A percentile compares a stretch with the other conserved stretches of the same genome.
Conservation (phyloP, 78 protist species). For the slime mould (Dictyostelium discoideum) region DNA sequence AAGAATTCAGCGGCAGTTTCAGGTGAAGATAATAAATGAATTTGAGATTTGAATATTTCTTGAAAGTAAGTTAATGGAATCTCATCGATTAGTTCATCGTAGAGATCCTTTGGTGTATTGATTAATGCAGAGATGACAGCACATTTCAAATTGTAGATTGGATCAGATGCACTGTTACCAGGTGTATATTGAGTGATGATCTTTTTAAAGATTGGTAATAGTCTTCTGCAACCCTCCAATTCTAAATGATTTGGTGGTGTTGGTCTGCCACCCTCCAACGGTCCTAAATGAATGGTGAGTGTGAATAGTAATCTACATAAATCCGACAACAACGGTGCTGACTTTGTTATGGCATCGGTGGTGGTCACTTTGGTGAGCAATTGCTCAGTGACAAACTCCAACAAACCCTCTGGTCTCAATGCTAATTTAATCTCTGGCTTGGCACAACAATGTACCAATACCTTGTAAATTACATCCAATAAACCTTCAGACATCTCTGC, state of each 20-base stretch:
- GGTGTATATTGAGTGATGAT: constrained; percentile 25
- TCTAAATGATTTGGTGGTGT: constrained; percentile 16
- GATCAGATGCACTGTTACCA: not conserved
- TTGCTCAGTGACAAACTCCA: constrained; percentile 15
- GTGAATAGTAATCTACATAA: constrained; percentile 59
- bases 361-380: not conserved
- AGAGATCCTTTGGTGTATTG: constrained; percentile 52
- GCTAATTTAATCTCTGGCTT: not conserved
- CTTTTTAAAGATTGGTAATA: constrained; percentile 44
- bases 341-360: not conserved
- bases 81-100: constrained; percentile 43
- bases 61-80: constrained; percentile 35
- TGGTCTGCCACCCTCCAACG: constrained; percentile 46
- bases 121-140: constrained; percentile 49
- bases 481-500: constrained; percentile 1
- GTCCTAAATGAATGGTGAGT: constrained; percentile 57
- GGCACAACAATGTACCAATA: constrained; percentile 52
- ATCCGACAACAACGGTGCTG: constrained; percentile 29
- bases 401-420: constrained; percentile 10
- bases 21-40: constrained; percentile 17
- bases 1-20: constrained; percentile 37
- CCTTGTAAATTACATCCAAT: constrained; percentile 37
- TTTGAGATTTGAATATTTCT: constrained; percentile 39
- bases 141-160: constrained; percentile 25
- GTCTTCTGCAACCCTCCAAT: constrained; percentile 4